Evolutionary conservation across 2,329 filamentous ascomycete genomes (phyloP).

Genomic region (Cladosporium velox): DNA sequence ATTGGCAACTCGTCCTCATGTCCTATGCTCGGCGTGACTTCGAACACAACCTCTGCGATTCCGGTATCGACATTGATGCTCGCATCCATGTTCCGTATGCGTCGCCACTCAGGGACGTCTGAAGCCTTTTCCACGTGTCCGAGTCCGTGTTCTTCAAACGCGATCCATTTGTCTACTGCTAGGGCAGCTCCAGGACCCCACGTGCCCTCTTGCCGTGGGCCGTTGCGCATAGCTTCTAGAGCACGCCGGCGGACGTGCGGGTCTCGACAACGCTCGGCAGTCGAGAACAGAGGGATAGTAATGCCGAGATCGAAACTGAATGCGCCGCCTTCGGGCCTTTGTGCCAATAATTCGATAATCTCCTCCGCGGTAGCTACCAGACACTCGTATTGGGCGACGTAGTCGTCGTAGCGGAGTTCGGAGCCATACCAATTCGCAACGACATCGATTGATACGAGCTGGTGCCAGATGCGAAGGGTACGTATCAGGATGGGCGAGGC

Average conservation of each 20-base stretch:
- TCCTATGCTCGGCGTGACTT: conserved; percentile 9
- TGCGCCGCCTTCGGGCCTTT: background rate
- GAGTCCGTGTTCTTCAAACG: conserved; percentile 27
- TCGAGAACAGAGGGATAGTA: conserved; percentile 21
- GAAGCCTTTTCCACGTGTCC: conserved; percentile 7
- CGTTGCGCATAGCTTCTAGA: conserved; percentile 20
- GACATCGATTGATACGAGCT: conserved; percentile 17
- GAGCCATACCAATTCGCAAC: conserved; percentile 7
- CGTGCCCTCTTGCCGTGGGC: conserved; percentile 27
- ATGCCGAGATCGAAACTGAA: conserved; percentile 28
- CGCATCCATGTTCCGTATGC: conserved; percentile 6
- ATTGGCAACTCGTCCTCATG: conserved; percentile 2
- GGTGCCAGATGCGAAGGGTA: conserved; percentile 24
- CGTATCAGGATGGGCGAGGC: conserved; percentile 10
- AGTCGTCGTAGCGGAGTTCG: conserved; percentile 19
- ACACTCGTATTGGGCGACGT: conserved; percentile 13
- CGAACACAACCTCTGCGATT: background rate
- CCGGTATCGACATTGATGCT: conserved; percentile 1
- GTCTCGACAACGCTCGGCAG: conserved; percentile 25
- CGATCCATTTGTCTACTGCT: conserved; percentile 25
- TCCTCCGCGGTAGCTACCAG: conserved; percentile 22
- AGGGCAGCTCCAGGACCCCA: conserved; percentile 26
- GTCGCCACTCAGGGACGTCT: conserved; percentile 24
- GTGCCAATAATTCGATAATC: conserved; percentile 11
- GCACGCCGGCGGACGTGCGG: conserved; percentile 25